phyloP scores from a whole-genome alignment of 163 green algal species.

The Coccomyxa subellipsoidea region DNA sequence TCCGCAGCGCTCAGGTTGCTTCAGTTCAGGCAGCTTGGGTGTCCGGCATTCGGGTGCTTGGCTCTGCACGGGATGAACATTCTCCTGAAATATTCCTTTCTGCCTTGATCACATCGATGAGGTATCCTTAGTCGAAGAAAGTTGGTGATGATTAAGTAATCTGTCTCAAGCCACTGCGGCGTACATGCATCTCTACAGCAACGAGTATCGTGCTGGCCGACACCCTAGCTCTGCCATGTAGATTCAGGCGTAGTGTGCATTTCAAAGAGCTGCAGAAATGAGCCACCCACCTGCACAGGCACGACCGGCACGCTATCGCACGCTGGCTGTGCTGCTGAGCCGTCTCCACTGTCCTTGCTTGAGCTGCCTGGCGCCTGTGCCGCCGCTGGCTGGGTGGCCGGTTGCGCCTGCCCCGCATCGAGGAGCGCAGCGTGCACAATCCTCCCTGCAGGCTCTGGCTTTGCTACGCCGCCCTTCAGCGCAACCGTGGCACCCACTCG shows the following conservation, averaged over 20 bases:
- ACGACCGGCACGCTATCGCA: neutral
- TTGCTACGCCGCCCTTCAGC: neutral
- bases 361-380: neutral
- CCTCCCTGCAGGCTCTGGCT: neutral
- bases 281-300: neutral
- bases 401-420: neutral
- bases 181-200: too few species aligned
- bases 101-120: neutral
- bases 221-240: too few species aligned
- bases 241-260: too few species aligned
- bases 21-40: neutral
- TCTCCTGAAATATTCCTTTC: too few species aligned
- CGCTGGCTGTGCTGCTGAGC: neutral
- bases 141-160: neutral
- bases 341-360: neutral
- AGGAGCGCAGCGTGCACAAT: neutral
- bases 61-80: neutral
- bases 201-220: too few species aligned
- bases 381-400: neutral
- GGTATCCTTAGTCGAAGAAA: neutral
- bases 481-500: neutral
- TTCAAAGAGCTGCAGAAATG: neutral
- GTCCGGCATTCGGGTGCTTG: neutral
- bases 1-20: slow-evolving; percentile 25
- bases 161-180: too few species aligned